phyloP scores from a whole-genome alignment of 164 flowering plant genomes.

The Stephania japonica region DNA sequence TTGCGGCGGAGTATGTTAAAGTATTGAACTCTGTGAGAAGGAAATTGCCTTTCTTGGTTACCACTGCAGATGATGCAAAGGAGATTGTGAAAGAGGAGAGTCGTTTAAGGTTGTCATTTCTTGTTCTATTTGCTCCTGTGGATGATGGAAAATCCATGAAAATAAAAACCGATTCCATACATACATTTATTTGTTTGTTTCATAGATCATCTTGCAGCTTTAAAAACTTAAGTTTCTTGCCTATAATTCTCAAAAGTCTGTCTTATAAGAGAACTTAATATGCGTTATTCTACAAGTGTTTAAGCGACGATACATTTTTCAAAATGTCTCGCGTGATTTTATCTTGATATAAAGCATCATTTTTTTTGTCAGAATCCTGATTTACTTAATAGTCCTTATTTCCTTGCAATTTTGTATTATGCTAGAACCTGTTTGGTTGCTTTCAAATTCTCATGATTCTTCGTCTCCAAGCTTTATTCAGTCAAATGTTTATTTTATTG shows the following conservation, averaged over 20 bases:
- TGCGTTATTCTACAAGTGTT: no score
- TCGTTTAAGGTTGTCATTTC: slow-evolving; percentile 59
- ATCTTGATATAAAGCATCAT: no score
- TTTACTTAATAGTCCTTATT: no score
- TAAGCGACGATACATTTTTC: no score
- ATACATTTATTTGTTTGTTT: no score
- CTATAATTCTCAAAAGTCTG: not conserved
- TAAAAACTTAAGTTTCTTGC: not conserved
- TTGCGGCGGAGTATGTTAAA: slow-evolving; percentile 74
- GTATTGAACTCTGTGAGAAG: slow-evolving; percentile 69
- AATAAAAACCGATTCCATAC: no score
- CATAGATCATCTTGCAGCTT: not conserved
- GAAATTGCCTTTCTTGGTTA: slow-evolving; percentile 83
- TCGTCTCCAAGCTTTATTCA: not conserved
- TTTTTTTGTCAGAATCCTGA: no score
- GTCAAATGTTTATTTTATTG: no score
- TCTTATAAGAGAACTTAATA: not conserved
- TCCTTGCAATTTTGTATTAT: no score
- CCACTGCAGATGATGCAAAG: slow-evolving; percentile 73
- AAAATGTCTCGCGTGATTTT: no score
- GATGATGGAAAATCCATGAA: no score
- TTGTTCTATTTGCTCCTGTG: not conserved
- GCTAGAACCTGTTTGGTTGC: not conserved
- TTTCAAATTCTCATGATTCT: not conserved
- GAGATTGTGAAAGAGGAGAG: slow-evolving; percentile 75